Evolutionary conservation across 768 basidiomycete genomes (phyloP).

Genomic region (Stropharia rugosoannulata): DNA sequence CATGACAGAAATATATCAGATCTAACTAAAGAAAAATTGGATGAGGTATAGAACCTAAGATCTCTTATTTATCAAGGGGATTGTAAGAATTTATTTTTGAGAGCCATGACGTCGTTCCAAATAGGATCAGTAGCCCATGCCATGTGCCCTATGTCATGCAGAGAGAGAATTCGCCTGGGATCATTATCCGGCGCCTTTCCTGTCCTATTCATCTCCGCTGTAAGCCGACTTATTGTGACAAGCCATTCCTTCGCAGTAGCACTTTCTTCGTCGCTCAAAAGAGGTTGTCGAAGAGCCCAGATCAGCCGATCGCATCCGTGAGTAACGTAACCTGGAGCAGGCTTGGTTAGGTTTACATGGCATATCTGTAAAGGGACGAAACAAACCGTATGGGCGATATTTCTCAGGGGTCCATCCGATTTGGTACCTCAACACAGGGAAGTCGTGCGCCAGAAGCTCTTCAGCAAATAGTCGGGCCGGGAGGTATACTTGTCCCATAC

Average conservation of each 20-base stretch:
- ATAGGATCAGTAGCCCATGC: constrained; percentile 52
- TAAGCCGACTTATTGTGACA: constrained; percentile 44
- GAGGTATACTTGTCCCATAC: constrained; percentile 65
- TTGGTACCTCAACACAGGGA: constrained; percentile 67
- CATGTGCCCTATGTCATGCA: constrained; percentile 51
- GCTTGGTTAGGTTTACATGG: background rate
- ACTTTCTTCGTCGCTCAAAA: constrained; percentile 44
- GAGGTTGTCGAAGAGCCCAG: constrained; percentile 58
- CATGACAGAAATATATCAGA: too few relatives aligned
- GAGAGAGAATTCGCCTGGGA: constrained; percentile 42
- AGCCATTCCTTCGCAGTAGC: constrained; percentile 57
- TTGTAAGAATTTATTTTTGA: constrained; percentile 17
- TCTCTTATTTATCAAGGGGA: background rate
- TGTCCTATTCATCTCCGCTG: constrained; percentile 19
- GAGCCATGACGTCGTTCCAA: constrained; percentile 51
- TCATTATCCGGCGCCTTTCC: constrained; percentile 19
- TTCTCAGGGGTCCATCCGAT: constrained; percentile 72
- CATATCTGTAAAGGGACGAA: background rate
- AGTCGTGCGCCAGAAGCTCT: constrained; percentile 54
- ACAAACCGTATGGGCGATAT: constrained; percentile 50
- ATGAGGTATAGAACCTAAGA: too few relatives aligned
- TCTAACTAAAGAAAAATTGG: too few relatives aligned
- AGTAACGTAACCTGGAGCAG: constrained; percentile 58
- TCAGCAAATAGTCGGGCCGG: constrained; percentile 61
- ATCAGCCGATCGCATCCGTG: constrained; percentile 65